Evolutionary conservation across 2,329 filamentous ascomycete genomes (phyloP).

Genomic region (Penicillium sp.): DNA sequence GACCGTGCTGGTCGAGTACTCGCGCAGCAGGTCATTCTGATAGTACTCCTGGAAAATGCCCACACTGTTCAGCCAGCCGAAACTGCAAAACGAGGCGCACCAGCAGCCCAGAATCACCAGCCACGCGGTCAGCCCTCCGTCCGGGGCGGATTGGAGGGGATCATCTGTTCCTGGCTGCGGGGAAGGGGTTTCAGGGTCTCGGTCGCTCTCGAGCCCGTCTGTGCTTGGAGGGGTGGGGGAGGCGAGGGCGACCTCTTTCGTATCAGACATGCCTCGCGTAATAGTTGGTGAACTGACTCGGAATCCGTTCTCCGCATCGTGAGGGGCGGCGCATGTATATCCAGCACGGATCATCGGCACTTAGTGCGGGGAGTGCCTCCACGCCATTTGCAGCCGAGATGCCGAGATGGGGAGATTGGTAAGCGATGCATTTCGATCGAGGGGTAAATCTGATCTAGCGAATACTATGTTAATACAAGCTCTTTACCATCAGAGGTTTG

Average conservation of each 20-base stretch:
- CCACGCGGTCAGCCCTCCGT: neutral
- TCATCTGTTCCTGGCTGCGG: neutral
- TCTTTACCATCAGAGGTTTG: no score
- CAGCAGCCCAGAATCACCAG: neutral
- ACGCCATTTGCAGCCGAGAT: neutral
- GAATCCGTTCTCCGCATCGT: neutral
- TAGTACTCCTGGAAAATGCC: constrained; percentile 23
- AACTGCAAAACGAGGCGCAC: neutral
- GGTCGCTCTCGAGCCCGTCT: neutral
- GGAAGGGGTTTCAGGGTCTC: neutral
- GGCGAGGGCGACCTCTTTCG: neutral
- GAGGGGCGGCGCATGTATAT: neutral
- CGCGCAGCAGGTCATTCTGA: neutral
- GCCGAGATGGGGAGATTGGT: neutral
- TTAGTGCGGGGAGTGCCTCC: neutral
- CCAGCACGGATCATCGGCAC: neutral
- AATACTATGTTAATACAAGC: no score
- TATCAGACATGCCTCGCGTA: neutral
- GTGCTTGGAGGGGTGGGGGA: no score
- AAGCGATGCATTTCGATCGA: neutral
- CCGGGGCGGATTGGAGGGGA: neutral
- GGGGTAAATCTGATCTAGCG: no score
- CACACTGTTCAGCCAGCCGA: constrained; percentile 14
- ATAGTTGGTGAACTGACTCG: neutral
- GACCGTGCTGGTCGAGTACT: constrained; percentile 18